A percentile compares a stretch with the other conserved stretches of the same genome.
These are phyloP conservation scores for Candida sp. DNA, from an alignment of 1,139 yeast species.

Conservation along the genomic window DNA sequence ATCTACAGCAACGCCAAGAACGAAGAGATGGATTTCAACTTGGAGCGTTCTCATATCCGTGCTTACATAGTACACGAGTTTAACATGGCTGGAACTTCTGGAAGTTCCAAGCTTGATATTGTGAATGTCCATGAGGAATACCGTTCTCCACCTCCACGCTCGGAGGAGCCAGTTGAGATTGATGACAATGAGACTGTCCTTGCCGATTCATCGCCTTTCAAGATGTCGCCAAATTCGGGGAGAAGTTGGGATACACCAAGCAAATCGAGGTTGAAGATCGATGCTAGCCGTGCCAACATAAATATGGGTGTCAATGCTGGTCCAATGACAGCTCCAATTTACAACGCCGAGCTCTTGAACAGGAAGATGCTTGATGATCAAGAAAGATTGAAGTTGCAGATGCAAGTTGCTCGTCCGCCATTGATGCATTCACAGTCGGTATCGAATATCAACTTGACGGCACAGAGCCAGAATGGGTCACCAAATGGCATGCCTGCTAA, in stretches of 20 bases:
- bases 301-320: conserved; percentile 21
- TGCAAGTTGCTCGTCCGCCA: conserved; percentile 10
- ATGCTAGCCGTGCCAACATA: conserved; percentile 12
- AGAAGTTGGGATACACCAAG: conserved; percentile 17
- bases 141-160: neutral
- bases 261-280: conserved; percentile 13
- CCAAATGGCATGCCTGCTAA: neutral
- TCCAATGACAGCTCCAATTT: conserved; percentile 42
- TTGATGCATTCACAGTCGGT: conserved; percentile 13
- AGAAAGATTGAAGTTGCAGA: conserved; percentile 7
- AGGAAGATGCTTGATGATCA: conserved; percentile 10
- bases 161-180: conserved; percentile 10
- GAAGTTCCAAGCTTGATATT: conserved; percentile 24
- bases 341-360: conserved; percentile 22
- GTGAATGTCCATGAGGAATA: neutral
- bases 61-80: conserved; percentile 37
- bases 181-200: conserved; percentile 47
- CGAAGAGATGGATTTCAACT: conserved; percentile 13
- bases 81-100: conserved; percentile 14
- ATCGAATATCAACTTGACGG: conserved; percentile 2
- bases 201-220: conserved; percentile 45
- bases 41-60: conserved; percentile 20
- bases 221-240: conserved; percentile 17
- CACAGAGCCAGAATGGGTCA: neutral
- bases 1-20: conserved; percentile 23